These are phyloP conservation scores for Madurella fahalii DNA, from an alignment of 2,329 filamentous ascomycete species.

Conservation along the genomic window DNA sequence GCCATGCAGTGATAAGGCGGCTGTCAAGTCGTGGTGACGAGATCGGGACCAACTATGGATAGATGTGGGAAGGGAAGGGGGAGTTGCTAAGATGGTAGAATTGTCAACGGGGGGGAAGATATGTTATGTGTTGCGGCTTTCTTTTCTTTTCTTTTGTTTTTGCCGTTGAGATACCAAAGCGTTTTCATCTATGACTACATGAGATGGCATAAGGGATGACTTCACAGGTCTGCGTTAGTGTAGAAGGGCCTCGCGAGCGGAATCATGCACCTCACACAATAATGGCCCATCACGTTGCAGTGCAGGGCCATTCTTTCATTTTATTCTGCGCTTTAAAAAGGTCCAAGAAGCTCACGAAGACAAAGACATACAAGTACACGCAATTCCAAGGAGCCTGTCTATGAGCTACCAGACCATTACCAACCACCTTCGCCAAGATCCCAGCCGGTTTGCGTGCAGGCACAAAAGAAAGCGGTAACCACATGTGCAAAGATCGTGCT, in stretches of 20 bases:
- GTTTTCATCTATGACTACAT: too few species aligned
- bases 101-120: too few species aligned
- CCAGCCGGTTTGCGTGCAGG: constrained; percentile 10
- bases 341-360: constrained; percentile 4
- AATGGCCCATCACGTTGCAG: background rate
- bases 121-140: background rate
- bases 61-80: background rate
- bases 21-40: background rate
- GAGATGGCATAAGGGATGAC: too few species aligned
- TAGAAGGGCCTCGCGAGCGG: too few species aligned
- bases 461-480: constrained; percentile 8
- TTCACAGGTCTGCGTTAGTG: too few species aligned
- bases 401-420: constrained; percentile 20
- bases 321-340: background rate
- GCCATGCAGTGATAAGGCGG: constrained; percentile 10
- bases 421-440: constrained; percentile 17
- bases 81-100: too few species aligned
- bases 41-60: background rate
- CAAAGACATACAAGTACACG: constrained; percentile 24
- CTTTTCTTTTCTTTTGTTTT: background rate
- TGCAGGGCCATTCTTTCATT: background rate
- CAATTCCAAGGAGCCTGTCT: constrained; percentile 21
- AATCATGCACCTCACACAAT: too few species aligned
- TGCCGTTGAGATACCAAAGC: constrained; percentile 37
- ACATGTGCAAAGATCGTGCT: constrained; percentile 2